phyloP scores from a whole-genome alignment of 2,329 filamentous ascomycete species.

The Paraconiothyrium brasiliense region DNA sequence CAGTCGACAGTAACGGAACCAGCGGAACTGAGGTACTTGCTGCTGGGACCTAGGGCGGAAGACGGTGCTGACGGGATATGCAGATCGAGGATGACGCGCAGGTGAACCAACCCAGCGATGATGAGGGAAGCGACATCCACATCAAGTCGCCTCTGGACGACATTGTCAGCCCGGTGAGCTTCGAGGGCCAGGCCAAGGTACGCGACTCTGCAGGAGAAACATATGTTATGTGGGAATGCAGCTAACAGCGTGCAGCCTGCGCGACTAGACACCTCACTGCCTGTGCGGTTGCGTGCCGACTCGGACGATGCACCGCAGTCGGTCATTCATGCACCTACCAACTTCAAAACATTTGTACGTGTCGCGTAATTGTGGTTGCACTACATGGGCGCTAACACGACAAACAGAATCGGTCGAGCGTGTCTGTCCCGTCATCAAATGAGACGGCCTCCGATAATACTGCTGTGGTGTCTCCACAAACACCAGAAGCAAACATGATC shows the following conservation, averaged over 20 bases:
- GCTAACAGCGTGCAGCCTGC: slow-evolving; percentile 45
- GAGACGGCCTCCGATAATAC: slow-evolving; percentile 47
- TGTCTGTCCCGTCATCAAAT: slow-evolving; percentile 40
- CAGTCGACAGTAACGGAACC: slow-evolving; percentile 85
- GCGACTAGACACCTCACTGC: slow-evolving; percentile 58
- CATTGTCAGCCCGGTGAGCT: slow-evolving; percentile 46
- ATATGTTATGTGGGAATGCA: neutral
- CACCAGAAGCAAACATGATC: slow-evolving; percentile 50
- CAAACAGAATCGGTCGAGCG: slow-evolving; percentile 40
- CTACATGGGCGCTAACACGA: slow-evolving; percentile 40
- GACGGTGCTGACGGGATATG: slow-evolving; percentile 34
- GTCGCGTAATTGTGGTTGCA: slow-evolving; percentile 34
- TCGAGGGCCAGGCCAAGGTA: slow-evolving; percentile 44
- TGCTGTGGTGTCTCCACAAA: slow-evolving; percentile 49
- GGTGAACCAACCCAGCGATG: slow-evolving; percentile 59
- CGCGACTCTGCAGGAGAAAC: slow-evolving; percentile 15
- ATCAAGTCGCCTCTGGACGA: slow-evolving; percentile 51
- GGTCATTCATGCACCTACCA: slow-evolving; percentile 88
- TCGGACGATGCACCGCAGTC: slow-evolving; percentile 83
- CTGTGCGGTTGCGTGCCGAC: slow-evolving; percentile 57
- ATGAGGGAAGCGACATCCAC: slow-evolving; percentile 51
- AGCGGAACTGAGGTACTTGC: slow-evolving; percentile 72
- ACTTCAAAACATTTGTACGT: slow-evolving; percentile 80
- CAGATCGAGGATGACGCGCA: slow-evolving; percentile 80
- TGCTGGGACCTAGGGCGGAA: neutral